A percentile compares a stretch with the other conserved stretches of the same genome.
phyloP scores from a whole-genome alignment of 1,139 yeast species.

The Trichomonascaceae sp. region DNA sequence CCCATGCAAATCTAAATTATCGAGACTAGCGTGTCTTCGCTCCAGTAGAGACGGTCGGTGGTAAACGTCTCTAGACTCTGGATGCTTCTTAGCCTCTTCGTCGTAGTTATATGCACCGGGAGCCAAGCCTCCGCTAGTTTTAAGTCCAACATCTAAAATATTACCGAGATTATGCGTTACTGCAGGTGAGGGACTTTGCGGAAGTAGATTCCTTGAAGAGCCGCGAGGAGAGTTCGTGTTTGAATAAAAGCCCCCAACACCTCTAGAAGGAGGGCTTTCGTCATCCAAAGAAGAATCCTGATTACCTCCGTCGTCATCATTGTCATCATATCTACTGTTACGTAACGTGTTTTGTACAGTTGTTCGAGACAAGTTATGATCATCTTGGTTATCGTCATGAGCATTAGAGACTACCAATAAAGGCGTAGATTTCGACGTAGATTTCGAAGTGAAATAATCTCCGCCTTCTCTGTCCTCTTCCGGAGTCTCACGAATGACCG shows the following conservation, averaged over 20 bases:
- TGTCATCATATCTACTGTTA: constrained; percentile 1
- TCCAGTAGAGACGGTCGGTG: constrained; percentile 8
- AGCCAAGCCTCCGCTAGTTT: constrained; percentile 28
- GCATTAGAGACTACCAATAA: neutral
- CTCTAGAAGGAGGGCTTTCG: constrained; percentile 7
- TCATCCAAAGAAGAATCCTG: constrained; percentile 10
- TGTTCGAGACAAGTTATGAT: neutral
- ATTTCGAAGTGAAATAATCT: neutral
- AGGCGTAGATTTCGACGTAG: constrained; percentile 1
- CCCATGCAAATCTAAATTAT: neutral
- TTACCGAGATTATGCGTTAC: constrained; percentile 15
- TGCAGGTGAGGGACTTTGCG: constrained; percentile 12
- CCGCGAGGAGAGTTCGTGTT: constrained; percentile 2
- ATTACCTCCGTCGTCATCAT: constrained; percentile 11
- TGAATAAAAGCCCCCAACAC: constrained; percentile 2
- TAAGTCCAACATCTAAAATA: constrained; percentile 24
- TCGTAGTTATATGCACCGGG: constrained; percentile 25
- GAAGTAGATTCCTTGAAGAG: constrained; percentile 6
- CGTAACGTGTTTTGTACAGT: constrained; percentile 8
- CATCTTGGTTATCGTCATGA: neutral
- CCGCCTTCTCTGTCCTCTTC: neutral
- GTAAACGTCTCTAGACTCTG: neutral
- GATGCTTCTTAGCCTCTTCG: constrained; percentile 4
- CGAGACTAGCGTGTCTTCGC: constrained; percentile 3
- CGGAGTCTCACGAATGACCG: neutral